A percentile compares a stretch with the other conserved stretches of the same genome.
phyloP scores from a whole-genome alignment of 345 rosid species.

The Hibiscus trionum region DNA sequence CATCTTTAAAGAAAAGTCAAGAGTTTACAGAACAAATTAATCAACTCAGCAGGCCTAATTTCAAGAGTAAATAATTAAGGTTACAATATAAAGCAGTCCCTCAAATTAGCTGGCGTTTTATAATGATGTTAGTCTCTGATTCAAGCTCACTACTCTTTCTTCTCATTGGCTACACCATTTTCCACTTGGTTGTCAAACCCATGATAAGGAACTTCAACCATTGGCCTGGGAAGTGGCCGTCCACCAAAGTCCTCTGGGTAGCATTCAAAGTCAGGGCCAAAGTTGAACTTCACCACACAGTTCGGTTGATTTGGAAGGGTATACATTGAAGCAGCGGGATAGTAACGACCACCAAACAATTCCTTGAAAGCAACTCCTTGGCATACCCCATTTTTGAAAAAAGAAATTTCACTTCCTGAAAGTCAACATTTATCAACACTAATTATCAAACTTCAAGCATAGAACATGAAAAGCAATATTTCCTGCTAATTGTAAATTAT shows the following conservation, averaged over 20 bases:
- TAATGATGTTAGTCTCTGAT: slow-evolving; percentile 3
- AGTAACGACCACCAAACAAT: slow-evolving; percentile 73
- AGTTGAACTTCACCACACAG: slow-evolving; percentile 82
- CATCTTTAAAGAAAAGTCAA: background rate
- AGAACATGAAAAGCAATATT: slow-evolving; percentile 11
- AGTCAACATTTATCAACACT: background rate
- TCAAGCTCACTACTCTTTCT: slow-evolving; percentile 40
- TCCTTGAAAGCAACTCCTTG: slow-evolving; percentile 93
- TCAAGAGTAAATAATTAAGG: background rate
- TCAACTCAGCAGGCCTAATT: slow-evolving; percentile 8
- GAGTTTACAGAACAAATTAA: slow-evolving; percentile 9
- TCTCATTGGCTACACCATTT: slow-evolving; percentile 52
- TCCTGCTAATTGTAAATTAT: background rate
- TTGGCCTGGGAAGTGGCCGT: slow-evolving; percentile 59
- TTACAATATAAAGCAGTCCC: background rate
- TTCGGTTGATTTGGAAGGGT: slow-evolving; percentile 89
- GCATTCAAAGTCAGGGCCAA: slow-evolving; percentile 77
- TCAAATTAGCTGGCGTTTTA: background rate
- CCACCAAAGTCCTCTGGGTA: slow-evolving; percentile 66
- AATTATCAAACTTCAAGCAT: background rate
- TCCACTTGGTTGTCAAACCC: slow-evolving; percentile 52
- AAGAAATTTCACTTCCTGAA: slow-evolving; percentile 92
- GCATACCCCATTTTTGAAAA: slow-evolving; percentile 79
- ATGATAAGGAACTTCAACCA: slow-evolving; percentile 73
- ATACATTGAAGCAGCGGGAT: slow-evolving; percentile 98